Base-by-base conservation (phyloP, 78 protist genomes). In the Pelomyxa schiedti region DNA sequence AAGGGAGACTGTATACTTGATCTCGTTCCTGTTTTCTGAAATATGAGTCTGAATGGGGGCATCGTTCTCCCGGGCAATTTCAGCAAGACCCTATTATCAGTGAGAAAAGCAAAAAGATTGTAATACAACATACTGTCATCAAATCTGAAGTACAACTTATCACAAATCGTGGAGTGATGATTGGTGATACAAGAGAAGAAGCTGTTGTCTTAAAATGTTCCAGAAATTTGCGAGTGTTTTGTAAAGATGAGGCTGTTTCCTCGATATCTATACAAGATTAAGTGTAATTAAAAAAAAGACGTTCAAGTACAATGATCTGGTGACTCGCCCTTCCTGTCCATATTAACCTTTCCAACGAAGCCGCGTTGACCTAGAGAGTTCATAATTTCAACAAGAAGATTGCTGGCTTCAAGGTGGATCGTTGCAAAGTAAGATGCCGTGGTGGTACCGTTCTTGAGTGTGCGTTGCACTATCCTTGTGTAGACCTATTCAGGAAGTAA, bases 391-490 rank as follows among this genome's bases (percentile, higher is more conserved):
- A 76, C 88, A 4, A 92, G 65, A 2, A 53, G 26, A 39, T 52
- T 9, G 63, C 77, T 32, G 1, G 90, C 91, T 22, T 90, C 93
- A 37, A 26, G 24, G 64, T 93, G 96, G 42, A 93, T 86, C 16
- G 96, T 93, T 0, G 81, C 96, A 39, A 63, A 93, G 74, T 89
- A 92, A 3, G 80, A 43, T 4, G 53, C 63, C 0, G 96, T 93
- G 0, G 95, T 93, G 0, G 95, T 87, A 6, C 96, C 96, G 52
- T 52, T 26, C 7, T 24, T 36, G 22, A 93, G 26, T 37, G 63
- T 69, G 38, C 91, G 80, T 16, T 63, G 66, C 4, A 92, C 92
- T 0, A 66, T 79, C 36, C 66, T 80, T 24, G 24, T 0, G 39
- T 89, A 90, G 24, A 92, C 88, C 24, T 42, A 37, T n/a, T n/a